Conservation (phyloP, 768 basidiomycete genomes). For the Serendipita sp. region DNA sequence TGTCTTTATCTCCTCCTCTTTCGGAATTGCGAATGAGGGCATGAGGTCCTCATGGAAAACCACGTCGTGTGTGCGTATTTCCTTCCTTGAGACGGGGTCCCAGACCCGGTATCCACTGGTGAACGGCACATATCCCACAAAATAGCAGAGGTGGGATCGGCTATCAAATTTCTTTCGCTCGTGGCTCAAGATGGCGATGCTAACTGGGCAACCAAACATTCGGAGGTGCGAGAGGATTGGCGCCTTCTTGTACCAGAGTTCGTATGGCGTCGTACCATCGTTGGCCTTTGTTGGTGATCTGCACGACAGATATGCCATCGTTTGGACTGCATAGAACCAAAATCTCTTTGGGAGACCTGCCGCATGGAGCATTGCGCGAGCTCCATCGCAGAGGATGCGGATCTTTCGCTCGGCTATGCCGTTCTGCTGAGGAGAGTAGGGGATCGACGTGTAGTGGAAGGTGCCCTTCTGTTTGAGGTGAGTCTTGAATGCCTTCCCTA, state of each 20-base stretch:
- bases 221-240: neutral
- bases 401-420: neutral
- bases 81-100: neutral
- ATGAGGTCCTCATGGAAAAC: slow-evolving; percentile 1
- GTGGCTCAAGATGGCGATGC: neutral
- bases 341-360: neutral
- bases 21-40: neutral
- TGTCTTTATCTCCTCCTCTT: neutral
- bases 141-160: neutral
- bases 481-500: neutral
- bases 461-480: neutral
- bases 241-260: neutral
- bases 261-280: neutral
- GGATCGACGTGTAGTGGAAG: neutral
- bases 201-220: neutral
- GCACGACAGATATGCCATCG: neutral
- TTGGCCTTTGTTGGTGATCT: neutral
- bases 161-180: neutral
- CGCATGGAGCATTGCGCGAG: neutral
- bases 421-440: neutral
- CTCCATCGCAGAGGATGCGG: neutral
- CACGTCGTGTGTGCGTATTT: neutral
- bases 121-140: neutral
- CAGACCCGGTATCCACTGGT: neutral
- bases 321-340: neutral